phyloP scores from a whole-genome alignment of 148 eudicot genomes.

The Amaranthus palmeri region DNA sequence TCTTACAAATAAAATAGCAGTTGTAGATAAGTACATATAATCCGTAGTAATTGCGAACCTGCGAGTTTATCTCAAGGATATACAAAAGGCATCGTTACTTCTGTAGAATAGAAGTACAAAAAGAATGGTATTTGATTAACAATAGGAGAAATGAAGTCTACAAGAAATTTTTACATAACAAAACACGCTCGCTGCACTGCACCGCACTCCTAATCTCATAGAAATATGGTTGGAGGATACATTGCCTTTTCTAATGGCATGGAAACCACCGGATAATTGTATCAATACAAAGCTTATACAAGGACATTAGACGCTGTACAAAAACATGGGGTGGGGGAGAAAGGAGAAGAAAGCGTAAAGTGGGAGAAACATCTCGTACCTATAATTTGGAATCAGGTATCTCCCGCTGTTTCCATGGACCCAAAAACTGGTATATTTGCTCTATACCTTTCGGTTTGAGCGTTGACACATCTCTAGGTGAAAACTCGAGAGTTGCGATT shows the following conservation, averaged over 20 bases:
- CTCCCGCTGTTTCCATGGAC: background rate
- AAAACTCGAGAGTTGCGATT: background rate
- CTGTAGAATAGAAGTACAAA: background rate
- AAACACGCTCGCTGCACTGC: constrained; percentile 8
- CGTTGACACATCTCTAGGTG: background rate
- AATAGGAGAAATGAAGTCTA: constrained; percentile 22
- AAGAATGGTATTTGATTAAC: constrained; percentile 23
- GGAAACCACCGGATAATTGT: background rate
- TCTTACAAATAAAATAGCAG: background rate
- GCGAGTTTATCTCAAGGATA: too few relatives aligned
- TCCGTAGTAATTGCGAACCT: too few relatives aligned
- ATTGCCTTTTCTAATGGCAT: constrained; percentile 26
- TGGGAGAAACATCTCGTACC: constrained; percentile 12
- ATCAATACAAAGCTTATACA: constrained; percentile 12
- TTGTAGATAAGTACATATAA: background rate
- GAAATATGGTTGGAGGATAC: constrained; percentile 18
- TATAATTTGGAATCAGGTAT: constrained; percentile 3
- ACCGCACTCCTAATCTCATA: constrained; percentile 9
- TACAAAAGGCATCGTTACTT: too few relatives aligned
- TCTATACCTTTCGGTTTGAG: background rate
- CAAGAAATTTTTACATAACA: constrained; percentile 24
- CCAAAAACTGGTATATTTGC: constrained; percentile 12
- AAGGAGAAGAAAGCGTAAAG: background rate
- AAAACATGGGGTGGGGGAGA: background rate
- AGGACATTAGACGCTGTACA: constrained; percentile 24